phyloP scores from a whole-genome alignment of 345 rosid genomes.

The Angophora floribunda region DNA sequence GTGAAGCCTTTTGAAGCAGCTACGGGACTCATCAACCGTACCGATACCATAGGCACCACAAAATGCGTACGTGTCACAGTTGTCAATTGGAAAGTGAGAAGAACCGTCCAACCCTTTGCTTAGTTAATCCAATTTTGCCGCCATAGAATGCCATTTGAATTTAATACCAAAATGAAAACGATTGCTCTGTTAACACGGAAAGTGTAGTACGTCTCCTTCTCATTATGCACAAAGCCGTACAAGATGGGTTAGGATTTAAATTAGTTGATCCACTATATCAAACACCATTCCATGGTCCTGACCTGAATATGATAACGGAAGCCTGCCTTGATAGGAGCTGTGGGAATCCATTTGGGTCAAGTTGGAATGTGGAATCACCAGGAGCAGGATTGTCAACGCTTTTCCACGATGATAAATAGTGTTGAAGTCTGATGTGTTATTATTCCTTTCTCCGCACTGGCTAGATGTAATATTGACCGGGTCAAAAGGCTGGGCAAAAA shows the following conservation, averaged over 20 bases:
- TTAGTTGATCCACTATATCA: too few species aligned
- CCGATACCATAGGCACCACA: constrained; percentile 35
- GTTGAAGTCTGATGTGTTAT: neutral
- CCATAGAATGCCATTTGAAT: constrained; percentile 8
- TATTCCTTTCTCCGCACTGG: neutral
- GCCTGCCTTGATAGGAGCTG: constrained; percentile 11
- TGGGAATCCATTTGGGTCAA: constrained; percentile 22
- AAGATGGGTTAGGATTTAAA: too few species aligned
- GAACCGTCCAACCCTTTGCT: constrained; percentile 10
- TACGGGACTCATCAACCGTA: constrained; percentile 8
- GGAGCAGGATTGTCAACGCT: neutral
- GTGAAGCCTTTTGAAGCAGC: constrained; percentile 33
- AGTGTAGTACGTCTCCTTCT: constrained; percentile 15
- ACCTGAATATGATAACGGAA: neutral
- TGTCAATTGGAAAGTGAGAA: constrained; percentile 22
- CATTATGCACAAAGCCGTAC: constrained; percentile 9
- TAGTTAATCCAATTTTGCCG: constrained; percentile 25
- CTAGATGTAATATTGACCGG: neutral
- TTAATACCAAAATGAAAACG: constrained; percentile 13
- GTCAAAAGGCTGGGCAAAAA: neutral
- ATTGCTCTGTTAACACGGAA: neutral
- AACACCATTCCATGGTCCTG: neutral
- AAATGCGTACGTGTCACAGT: constrained; percentile 15
- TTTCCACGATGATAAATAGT: constrained; percentile 14
- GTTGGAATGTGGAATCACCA: constrained; percentile 8